Evolutionary conservation across 768 basidiomycete genomes (phyloP), one percentile per base, ranked within the genome.

Genomic region (Cystobasidiopsis lactophilus): DNA sequence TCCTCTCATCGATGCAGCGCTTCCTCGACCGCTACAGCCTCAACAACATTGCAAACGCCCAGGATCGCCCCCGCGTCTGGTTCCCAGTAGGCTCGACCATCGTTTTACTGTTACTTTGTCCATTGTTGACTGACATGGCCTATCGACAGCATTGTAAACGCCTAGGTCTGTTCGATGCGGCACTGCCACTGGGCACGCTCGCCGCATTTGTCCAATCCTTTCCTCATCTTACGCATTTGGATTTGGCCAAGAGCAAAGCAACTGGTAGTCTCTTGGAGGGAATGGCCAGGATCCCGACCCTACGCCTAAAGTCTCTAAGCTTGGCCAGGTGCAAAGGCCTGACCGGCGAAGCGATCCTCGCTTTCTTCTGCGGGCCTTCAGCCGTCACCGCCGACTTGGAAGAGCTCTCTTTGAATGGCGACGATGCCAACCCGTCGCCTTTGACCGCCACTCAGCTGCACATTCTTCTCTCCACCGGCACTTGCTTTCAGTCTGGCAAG

Each of bases 391-490:
- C 27, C 39, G 55, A 59, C 40, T 47, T 89, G 50, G 71, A 69
- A 33, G 84, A 96, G 63, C 72, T 98, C 30, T 83, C 82, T 53
- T 73, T 98, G 3, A 93, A 84, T 61, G 86, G 85, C 26, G 88
- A 93, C 63, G 73, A 72, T 66, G 85, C 86, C 0, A 86, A 81
- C 67, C 70, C 76, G 0, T 81, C 78, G 18, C 77, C 82, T 2
- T 70, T 95, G 30, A 72, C 74, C 5, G 69, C 68, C 50, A 72
- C 74, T 30, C 78, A 93, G 50, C 71, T 96, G 16, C 57, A 63
- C 18, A 72, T 76, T 23, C 76, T 95, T 40, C 65, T 95, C 41
- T 69, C 73, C 5, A 65, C 66, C 18, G 86, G 86, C 0, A 86
- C 86, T 1, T 85, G 82, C 61, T 82, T 98, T 69, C 65, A 69